These are phyloP conservation scores for Malus asiatica DNA, from an alignment of 306 rosid genomes.

Conservation along the genomic window DNA sequence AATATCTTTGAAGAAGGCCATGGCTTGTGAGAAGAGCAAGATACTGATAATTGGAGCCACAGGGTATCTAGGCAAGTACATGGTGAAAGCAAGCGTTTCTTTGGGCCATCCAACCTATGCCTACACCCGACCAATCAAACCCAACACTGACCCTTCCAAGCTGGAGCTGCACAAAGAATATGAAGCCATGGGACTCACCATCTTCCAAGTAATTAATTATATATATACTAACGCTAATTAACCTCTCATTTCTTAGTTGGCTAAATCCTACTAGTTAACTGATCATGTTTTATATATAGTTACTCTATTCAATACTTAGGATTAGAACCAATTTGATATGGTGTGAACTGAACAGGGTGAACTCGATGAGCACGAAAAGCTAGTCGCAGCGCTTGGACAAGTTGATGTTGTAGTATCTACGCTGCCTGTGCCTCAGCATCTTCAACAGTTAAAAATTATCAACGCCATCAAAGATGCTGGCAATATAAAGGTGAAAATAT, in stretches of 20 bases:
- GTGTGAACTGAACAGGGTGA: slow-evolving; percentile 24
- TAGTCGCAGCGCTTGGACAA: slow-evolving; percentile 18
- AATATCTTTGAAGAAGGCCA: too few species aligned
- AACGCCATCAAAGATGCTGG: slow-evolving; percentile 39
- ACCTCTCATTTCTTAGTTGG: background rate
- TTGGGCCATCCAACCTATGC: slow-evolving; percentile 33
- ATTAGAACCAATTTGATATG: background rate
- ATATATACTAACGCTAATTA: background rate
- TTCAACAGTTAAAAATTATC: slow-evolving; percentile 39
- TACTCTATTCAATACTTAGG: background rate
- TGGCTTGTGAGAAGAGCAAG: slow-evolving; percentile 28
- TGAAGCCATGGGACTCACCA: slow-evolving; percentile 30
- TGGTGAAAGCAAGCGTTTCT: slow-evolving; percentile 37
- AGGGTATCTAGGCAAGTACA: slow-evolving; percentile 35
- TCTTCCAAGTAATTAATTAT: slow-evolving; percentile 24
- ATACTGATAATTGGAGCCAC: slow-evolving; percentile 29
- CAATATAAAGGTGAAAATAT: slow-evolving; percentile 35
- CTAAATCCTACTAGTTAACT: background rate
- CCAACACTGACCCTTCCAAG: slow-evolving; percentile 17
- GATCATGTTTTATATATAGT: background rate
- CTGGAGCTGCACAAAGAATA: slow-evolving; percentile 15
- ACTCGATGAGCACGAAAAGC: slow-evolving; percentile 36
- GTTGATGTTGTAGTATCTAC: slow-evolving; percentile 43
- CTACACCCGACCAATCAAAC: slow-evolving; percentile 23
- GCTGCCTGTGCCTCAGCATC: slow-evolving; percentile 33